Evolutionary conservation across 2,329 filamentous ascomycete genomes (phyloP).

Genomic region (Epicoccum nigrum): DNA sequence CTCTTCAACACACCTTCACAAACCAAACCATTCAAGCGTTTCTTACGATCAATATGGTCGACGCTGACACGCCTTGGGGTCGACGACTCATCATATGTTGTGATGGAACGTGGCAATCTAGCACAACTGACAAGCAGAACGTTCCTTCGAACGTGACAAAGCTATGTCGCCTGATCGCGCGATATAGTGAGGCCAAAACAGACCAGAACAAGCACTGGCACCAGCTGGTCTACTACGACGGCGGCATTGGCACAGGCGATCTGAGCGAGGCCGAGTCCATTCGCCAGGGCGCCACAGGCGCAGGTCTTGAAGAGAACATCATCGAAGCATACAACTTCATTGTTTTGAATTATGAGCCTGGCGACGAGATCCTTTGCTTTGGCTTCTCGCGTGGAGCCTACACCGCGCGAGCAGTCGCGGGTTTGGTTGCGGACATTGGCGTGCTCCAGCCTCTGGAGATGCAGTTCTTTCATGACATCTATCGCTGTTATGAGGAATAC

Average conservation of each 20-base stretch:
- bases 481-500: slow-evolving; percentile 40
- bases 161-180: slow-evolving; percentile 41
- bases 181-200: slow-evolving; percentile 34
- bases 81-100: slow-evolving; percentile 46
- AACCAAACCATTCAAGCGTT: too few relatives aligned
- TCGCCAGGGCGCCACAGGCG: slow-evolving; percentile 51
- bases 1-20: too few relatives aligned
- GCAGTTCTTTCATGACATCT: slow-evolving; percentile 54
- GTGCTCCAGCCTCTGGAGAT: slow-evolving; percentile 54
- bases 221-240: slow-evolving; percentile 47
- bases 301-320: slow-evolving; percentile 56
- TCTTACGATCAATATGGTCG: too few relatives aligned
- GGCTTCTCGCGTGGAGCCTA: slow-evolving; percentile 57
- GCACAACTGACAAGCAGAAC: slow-evolving; percentile 38
- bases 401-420: slow-evolving; percentile 52
- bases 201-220: slow-evolving; percentile 38
- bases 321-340: slow-evolving; percentile 59
- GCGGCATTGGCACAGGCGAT: slow-evolving; percentile 43
- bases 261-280: slow-evolving; percentile 31
- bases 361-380: slow-evolving; percentile 56
- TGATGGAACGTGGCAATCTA: slow-evolving; percentile 48
- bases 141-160: slow-evolving; percentile 47
- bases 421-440: slow-evolving; percentile 54
- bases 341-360: slow-evolving; percentile 56
- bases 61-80: slow-evolving; percentile 33